phyloP scores from a whole-genome alignment of 2,329 filamentous ascomycete genomes.

The Aquanectria penicillioides region DNA sequence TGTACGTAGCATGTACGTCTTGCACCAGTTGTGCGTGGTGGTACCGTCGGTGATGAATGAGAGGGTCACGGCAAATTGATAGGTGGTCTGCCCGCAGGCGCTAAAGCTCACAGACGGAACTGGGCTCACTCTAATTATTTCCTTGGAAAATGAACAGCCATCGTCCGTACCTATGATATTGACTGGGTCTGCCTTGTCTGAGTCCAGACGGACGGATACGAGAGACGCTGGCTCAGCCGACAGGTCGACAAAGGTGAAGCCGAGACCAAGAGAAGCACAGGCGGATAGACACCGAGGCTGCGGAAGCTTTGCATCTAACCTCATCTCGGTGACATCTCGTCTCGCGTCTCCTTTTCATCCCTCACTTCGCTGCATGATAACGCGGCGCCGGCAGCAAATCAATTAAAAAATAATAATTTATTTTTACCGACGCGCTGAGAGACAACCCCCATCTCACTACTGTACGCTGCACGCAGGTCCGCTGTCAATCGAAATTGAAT shows the following conservation, averaged over 20 bases:
- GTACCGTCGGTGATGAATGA: constrained; percentile 7
- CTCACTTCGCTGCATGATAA: constrained; percentile 10
- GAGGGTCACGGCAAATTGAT: constrained; percentile 36
- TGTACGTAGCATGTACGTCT: not conserved
- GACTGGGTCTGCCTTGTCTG: constrained; percentile 20
- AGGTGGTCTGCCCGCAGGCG: constrained; percentile 34
- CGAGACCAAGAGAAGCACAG: constrained; percentile 3
- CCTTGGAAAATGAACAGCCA: constrained; percentile 12
- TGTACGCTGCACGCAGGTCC: constrained; percentile 27
- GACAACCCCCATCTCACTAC: constrained; percentile 34
- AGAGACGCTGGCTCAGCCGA: not conserved
- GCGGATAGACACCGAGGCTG: constrained; percentile 14
- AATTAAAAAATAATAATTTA: constrained; percentile 11
- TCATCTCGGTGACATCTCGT: constrained; percentile 17
- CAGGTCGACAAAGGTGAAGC: not conserved
- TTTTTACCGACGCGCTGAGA: constrained; percentile 19
- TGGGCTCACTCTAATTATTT: constrained; percentile 9
- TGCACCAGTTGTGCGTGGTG: constrained; percentile 18
- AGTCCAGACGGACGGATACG: constrained; percentile 5
- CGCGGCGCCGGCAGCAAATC: constrained; percentile 2
- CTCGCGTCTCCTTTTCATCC: constrained; percentile 4
- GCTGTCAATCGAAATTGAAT: constrained; percentile 21
- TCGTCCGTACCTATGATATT: constrained; percentile 6
- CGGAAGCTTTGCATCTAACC: constrained; percentile 13
- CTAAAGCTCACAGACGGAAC: constrained; percentile 26